Conservation (phyloP, 1,284 basidiomycete species). For the Flammula alnicola region DNA sequence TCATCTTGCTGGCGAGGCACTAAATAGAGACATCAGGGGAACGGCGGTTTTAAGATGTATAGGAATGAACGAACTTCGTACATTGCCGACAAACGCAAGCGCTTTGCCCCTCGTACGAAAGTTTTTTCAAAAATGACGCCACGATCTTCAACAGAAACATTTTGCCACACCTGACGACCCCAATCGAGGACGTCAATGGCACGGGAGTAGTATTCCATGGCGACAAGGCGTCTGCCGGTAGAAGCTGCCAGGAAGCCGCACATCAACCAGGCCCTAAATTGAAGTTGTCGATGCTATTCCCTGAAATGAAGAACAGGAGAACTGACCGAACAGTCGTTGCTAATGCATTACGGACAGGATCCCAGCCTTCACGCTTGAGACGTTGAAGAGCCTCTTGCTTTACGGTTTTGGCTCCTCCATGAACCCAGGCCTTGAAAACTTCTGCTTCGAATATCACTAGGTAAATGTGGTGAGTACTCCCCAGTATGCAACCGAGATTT, state of each 20-base stretch:
- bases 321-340: slow-evolving; percentile 44
- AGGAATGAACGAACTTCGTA: slow-evolving; percentile 13
- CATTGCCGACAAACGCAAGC: slow-evolving; percentile 21
- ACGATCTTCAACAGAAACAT: slow-evolving; percentile 33
- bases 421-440: slow-evolving; percentile 34
- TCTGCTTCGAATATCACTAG: slow-evolving; percentile 35
- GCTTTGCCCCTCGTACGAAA: slow-evolving; percentile 35
- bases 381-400: slow-evolving; percentile 38
- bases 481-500: not conserved
- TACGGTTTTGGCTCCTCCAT: slow-evolving; percentile 33
- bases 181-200: slow-evolving; percentile 44
- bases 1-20: slow-evolving; percentile 13
- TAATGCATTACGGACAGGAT: slow-evolving; percentile 41
- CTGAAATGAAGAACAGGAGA: not conserved
- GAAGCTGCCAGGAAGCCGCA: slow-evolving; percentile 35
- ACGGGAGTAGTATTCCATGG: slow-evolving; percentile 32
- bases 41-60: not conserved
- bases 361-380: slow-evolving; percentile 41
- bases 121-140: slow-evolving; percentile 34
- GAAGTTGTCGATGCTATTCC: not conserved
- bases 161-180: slow-evolving; percentile 40
- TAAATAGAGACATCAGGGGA: not conserved
- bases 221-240: slow-evolving; percentile 19
- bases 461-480: not conserved
- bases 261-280: slow-evolving; percentile 40